Evolutionary conservation across 1,284 basidiomycete genomes (phyloP).

Genomic region (Cystobasidiaceae sp.): DNA sequence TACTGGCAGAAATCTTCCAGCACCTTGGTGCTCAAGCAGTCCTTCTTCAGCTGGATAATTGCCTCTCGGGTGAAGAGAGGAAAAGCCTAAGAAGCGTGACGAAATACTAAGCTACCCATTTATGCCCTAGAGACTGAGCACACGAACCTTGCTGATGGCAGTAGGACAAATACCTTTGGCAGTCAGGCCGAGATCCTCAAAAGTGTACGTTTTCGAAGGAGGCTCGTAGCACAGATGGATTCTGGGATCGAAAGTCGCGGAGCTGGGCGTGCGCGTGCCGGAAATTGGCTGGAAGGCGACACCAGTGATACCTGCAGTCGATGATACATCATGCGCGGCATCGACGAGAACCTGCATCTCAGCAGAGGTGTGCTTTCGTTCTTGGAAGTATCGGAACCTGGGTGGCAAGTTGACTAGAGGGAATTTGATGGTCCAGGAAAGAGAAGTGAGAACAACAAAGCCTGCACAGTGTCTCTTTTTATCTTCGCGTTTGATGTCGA

Average conservation of each 20-base stretch:
- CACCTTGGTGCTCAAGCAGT: conserved; percentile 35
- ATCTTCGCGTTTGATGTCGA: no score
- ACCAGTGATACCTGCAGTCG: not conserved
- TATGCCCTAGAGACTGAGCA: conserved; percentile 23
- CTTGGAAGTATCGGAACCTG: no score
- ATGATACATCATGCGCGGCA: not conserved
- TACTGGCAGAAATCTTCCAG: conserved; percentile 28
- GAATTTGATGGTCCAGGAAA: no score
- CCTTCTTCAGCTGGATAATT: conserved; percentile 37
- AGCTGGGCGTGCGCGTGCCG: not conserved
- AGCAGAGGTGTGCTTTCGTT: no score
- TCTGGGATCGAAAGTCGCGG: conserved; percentile 35
- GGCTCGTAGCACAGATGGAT: conserved; percentile 35
- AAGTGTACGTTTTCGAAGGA: conserved; percentile 32
- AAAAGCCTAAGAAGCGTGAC: conserved; percentile 33
- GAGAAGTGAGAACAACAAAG: no score
- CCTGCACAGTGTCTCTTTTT: no score
- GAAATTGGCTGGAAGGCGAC: not conserved
- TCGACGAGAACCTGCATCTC: not conserved
- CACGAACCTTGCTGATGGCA: conserved; percentile 36
- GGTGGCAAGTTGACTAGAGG: no score
- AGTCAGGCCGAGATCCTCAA: conserved; percentile 37
- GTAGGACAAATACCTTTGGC: conserved; percentile 29
- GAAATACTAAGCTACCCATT: no score
- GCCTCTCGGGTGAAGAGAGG: conserved; percentile 38